Evolutionary conservation across 2,329 filamentous ascomycete genomes (phyloP), one percentile per base, ranked within the genome.

Genomic region (Epichloe baconii): DNA sequence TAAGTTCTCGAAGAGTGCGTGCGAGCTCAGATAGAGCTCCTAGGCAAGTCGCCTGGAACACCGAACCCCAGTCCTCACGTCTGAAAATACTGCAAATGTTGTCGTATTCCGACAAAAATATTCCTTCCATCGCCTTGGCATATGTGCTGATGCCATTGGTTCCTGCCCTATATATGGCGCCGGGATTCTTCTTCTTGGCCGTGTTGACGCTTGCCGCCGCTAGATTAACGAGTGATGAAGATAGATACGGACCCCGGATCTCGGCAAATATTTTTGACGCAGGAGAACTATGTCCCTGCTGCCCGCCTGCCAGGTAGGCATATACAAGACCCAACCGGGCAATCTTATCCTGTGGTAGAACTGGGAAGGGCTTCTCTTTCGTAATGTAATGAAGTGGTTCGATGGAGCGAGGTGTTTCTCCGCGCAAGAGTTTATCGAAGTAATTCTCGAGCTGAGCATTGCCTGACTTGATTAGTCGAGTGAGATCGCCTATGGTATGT

Each of bases 301-400:
- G 73, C 5, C 77, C 78, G n/a, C 78, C 78, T 1, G 77, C 73
- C n/a, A 94, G 78, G 57, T 86, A 86, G 6, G 80, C 78, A 60
- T 88, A 88, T 56, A 96, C 83, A n/a, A 88, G 75, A 36, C 85
- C 81, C 15, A 97, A 69, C 34, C 83, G 78, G n/a, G 82, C 80
- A 26, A 86, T 77, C 54, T 84, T 86, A 50, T 93, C 87, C 56
- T 85, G 80, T 1, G 85, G 76, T 31, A 97, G 77, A 10, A 83
- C 75, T 8, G 93, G 93, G 60, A 97, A 98, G 1, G 86, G 80
- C 64, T 75, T 78, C 72, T 88, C 80, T 68, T 97, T 97, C 17
- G 89, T 96, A 60, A 96, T 84, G 63, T 85, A 96, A 66, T 95
- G 87, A 44, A 98, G 72, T 7, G 93, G 90, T 63, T 98, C 93